Evolutionary conservation across 106 monocot genomes (phyloP), one percentile per base, ranked within the genome.

Genomic region (Allium fistulosum): DNA sequence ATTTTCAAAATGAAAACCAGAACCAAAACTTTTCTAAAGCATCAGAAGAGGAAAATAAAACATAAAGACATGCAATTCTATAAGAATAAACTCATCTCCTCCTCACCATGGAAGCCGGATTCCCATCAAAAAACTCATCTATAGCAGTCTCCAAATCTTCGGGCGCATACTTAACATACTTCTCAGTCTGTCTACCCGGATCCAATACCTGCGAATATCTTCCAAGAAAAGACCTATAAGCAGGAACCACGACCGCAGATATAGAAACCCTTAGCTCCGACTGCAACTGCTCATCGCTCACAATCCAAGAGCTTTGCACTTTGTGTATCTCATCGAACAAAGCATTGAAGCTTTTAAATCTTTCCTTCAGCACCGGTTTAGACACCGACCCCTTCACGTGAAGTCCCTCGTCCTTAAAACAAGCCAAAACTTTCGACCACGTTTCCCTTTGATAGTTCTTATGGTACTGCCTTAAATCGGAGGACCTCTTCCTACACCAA

Each of bases 361-460:
- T 26, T 68, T 75, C 75, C 53, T 75, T 75, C 1, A 75, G 68
- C 37, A 69, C 68, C 0, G 75, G 75, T 15, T 75, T 75, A 15
- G 9, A 11, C 11, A 75, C 75, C 47, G 62, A 46, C 0, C 75
- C 75, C 16, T 62, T 75, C 17, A 61, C 46, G 6, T 46, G 48
- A 53, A 75, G 47, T 0, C 75, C 75, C 7, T 68, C 75, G 46
- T 75, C 75, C 22, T 75, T 75, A 53, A 75, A 69, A 62, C 75
- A 75, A 2, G 28, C 68, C 62, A 75, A 45, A 6, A 75, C 59
- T 17, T 69, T 75, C 0, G 68, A 68, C 75, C 75, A 75, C 6
- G 75, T 75, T 47, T 75, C 75, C n/a, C 75, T 37, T 10, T 75
- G 68, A 47, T 75, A 75, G 75, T 75, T 75, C 61, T 75, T 75